These are phyloP conservation scores for Clohesyomyces aquaticus DNA, from an alignment of 495 filamentous ascomycete species.

Conservation along the genomic window DNA sequence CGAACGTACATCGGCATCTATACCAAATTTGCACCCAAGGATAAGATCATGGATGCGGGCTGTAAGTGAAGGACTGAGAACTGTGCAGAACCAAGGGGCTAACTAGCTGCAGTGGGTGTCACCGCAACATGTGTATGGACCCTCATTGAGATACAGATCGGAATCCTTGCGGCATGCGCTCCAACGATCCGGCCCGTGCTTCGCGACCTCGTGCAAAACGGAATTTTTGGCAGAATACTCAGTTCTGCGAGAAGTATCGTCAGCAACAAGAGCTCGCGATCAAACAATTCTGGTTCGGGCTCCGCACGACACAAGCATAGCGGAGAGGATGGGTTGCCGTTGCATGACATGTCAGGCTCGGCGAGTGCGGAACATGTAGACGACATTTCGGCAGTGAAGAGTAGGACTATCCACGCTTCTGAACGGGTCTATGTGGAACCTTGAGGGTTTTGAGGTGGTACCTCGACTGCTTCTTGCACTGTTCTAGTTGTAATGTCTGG, in stretches of 20 bases:
- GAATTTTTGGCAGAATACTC: neutral
- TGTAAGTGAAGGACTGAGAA: constrained; percentile 4
- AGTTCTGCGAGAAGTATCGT: constrained; percentile 4
- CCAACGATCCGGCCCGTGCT: constrained; percentile 1
- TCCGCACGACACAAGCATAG: neutral
- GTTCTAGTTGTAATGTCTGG: too few species aligned
- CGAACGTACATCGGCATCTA: constrained; percentile 8
- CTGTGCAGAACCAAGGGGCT: neutral
- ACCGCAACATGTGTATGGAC: constrained; percentile 13
- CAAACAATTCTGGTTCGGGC: neutral
- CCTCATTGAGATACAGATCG: constrained; percentile 12
- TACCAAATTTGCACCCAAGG: constrained; percentile 13
- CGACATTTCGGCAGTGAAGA: neutral
- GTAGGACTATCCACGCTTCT: neutral
- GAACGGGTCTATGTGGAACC: neutral
- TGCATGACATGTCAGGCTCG: neutral
- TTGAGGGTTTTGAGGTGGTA: neutral
- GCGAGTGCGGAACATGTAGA: neutral
- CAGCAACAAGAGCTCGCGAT: constrained; percentile 6
- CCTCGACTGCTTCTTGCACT: neutral
- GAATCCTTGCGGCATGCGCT: constrained; percentile 8
- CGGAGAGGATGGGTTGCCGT: neutral
- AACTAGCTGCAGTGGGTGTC: constrained; percentile 1
- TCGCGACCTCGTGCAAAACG: neutral
- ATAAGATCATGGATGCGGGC: constrained; percentile 10